These are phyloP conservation scores for Venturia carpophila DNA, from an alignment of 2,329 filamentous ascomycete species.

Conservation along the genomic window DNA sequence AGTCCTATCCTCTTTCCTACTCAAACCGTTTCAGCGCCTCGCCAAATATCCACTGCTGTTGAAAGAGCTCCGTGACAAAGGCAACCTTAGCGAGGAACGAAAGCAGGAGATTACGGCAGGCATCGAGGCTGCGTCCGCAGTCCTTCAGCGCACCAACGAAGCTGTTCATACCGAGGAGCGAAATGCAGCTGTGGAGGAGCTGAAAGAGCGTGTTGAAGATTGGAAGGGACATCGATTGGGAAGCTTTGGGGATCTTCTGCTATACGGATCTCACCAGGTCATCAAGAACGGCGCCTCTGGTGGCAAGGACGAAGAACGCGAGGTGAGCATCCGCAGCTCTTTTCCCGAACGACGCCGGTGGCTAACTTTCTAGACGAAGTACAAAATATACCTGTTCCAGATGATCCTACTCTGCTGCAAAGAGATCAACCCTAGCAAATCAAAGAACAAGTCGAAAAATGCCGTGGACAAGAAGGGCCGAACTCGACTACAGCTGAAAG, in stretches of 20 bases:
- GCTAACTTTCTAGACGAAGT: conserved; percentile 46
- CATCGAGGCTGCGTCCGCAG: conserved; percentile 72
- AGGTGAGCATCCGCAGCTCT: conserved; percentile 48
- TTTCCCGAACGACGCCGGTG: conserved; percentile 18
- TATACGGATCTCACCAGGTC: conserved; percentile 87
- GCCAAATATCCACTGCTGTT: conserved; percentile 91
- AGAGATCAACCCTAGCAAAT: conserved; percentile 79
- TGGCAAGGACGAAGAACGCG: conserved; percentile 76
- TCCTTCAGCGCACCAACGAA: conserved; percentile 78
- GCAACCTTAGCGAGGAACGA: conserved; percentile 59
- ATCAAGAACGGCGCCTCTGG: conserved; percentile 71
- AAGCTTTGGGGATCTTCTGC: conserved; percentile 79
- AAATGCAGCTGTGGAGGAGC: conserved; percentile 72
- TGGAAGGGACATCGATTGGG: conserved; percentile 93
- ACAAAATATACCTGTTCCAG: conserved; percentile 96
- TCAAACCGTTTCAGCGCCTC: conserved; percentile 93
- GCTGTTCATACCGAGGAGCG: conserved; percentile 84
- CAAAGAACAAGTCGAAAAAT: conserved; percentile 57
- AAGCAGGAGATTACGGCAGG: conserved; percentile 67
- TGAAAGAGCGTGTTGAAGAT: conserved; percentile 79
- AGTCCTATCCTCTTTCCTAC: conserved; percentile 79
- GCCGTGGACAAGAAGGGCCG: conserved; percentile 65
- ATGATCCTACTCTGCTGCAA: conserved; percentile 95
- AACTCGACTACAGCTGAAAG: conserved; percentile 76
- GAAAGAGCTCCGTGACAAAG: conserved; percentile 81